Percentiles rank a stretch among this genome's conserved stretches.
Evolutionary conservation across 768 basidiomycete species (phyloP).

Genomic region (Xerocomus spinulosus): DNA sequence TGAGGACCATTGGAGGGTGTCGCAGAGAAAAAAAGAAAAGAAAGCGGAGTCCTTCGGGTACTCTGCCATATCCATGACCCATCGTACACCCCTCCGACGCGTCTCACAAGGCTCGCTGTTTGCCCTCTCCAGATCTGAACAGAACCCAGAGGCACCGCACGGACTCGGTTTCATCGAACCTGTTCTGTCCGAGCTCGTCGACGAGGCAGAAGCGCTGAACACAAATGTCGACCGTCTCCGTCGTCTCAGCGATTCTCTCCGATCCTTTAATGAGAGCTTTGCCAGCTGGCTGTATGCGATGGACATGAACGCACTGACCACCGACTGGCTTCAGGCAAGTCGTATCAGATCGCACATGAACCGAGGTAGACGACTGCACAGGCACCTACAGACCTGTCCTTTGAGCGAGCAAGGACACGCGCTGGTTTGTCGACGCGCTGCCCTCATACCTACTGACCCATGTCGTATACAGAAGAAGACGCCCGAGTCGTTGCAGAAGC

Average conservation of each 20-base stretch:
- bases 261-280: constrained; percentile 89
- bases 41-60: no score
- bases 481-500: constrained; percentile 44
- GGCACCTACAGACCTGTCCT: constrained; percentile 62
- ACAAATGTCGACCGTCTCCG: constrained; percentile 70
- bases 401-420: constrained; percentile 51
- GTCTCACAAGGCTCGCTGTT: constrained; percentile 91
- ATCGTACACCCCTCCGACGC: constrained; percentile 79
- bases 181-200: constrained; percentile 78
- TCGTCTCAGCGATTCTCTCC: constrained; percentile 67
- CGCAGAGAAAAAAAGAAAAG: not conserved
- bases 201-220: constrained; percentile 80
- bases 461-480: constrained; percentile 59
- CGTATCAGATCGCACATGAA: not conserved
- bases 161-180: constrained; percentile 84
- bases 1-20: constrained; percentile 33
- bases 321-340: constrained; percentile 82
- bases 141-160: constrained; percentile 69
- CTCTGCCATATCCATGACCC: no score
- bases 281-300: constrained; percentile 88
- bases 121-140: constrained; percentile 68
- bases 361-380: constrained; percentile 18
- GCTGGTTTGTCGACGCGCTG: constrained; percentile 42
- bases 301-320: constrained; percentile 94
- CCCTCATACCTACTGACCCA: not conserved